Percentiles rank a stretch among this genome's conserved stretches.
phyloP scores from a whole-genome alignment of 805 yeast species.

The Sungouiella blattae region DNA sequence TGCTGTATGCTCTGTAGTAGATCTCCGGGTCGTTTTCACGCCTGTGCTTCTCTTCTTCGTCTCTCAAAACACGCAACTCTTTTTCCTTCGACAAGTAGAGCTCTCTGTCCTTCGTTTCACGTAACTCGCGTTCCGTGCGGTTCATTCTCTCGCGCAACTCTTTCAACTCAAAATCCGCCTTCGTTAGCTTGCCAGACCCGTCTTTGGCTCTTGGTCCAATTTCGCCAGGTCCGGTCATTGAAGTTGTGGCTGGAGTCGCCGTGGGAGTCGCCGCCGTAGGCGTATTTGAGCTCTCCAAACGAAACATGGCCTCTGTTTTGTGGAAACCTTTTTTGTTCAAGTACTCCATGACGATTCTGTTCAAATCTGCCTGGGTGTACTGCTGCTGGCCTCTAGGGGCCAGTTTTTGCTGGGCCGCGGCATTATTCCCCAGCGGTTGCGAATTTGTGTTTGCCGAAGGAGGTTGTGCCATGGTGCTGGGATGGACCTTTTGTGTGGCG shows the following conservation, averaged over 20 bases:
- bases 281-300: conserved; percentile 75
- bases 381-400: conserved; percentile 30
- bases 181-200: conserved; percentile 22
- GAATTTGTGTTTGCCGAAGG: conserved; percentile 2
- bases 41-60: conserved; percentile 42
- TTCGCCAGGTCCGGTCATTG: conserved; percentile 33
- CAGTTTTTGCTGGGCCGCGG: conserved; percentile 4
- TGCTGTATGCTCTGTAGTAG: conserved; percentile 75
- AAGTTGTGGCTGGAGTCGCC: conserved; percentile 43
- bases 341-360: conserved; percentile 88
- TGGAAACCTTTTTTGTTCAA: conserved; percentile 91
- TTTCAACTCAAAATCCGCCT: conserved; percentile 30
- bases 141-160: conserved; percentile 34
- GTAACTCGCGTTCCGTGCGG: conserved; percentile 34
- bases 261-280: conserved; percentile 50
- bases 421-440: conserved; percentile 2
- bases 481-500: no score
- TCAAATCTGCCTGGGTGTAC: conserved; percentile 82
- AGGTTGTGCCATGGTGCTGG: conserved; percentile 8
- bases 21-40: conserved; percentile 61
- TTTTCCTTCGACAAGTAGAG: conserved; percentile 35
- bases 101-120: conserved; percentile 38
- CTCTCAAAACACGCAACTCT: conserved; percentile 35
- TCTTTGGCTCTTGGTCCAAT: conserved; percentile 18
- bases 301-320: conserved; percentile 87